Evolutionary conservation across 805 yeast species (phyloP), one percentile per base, ranked within the genome.

Genomic region (Hyphopichia homilentoma): DNA sequence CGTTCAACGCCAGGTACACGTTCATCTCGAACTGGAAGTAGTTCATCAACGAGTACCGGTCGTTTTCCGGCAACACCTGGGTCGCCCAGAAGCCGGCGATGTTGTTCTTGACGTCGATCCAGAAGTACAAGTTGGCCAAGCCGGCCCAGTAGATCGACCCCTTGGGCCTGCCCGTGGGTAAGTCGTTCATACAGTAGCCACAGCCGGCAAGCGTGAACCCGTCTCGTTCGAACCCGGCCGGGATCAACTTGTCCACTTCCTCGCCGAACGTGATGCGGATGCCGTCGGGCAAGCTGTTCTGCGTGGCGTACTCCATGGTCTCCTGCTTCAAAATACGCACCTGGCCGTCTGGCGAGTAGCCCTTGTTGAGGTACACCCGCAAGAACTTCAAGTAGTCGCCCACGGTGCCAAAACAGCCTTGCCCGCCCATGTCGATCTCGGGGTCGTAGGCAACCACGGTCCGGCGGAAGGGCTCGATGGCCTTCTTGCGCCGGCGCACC

Each of bases 371-470:
- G 67, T 68, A 63, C 8, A 62, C 40, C 25, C 71, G 50, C 16
- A 66, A 43, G 28, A 64, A 63, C 33, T 54, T 61, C 36, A 66
- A 47, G 34, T 56, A 66, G 42, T 65, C 72, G 3, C 45, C 52
- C 1, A 58, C 59, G 2, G 57, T 55, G 1, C 67, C 64, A 33
- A 54, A 59, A 31, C 62, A 51, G 2, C 72, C 72, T 33, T 58
- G 68, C n/a, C 72, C 72, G 6, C 71, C 72, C 62, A 64, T 57
- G 37, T 65, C 70, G 6, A 61, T 32, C 24, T 21, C 39, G 14
- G 51, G 51, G 25, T 45, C 59, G 33, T 41, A 36, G 2, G 47
- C 40, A 19, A 48, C 46, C 9, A 48, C 44, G 21, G 46, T 42
- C 12, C 27, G 38, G 23, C 40, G 33, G 17, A 41, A 36, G n/a